phyloP scores from a whole-genome alignment of 2,329 filamentous ascomycete genomes.

The Calcarisporium arbuscula region DNA sequence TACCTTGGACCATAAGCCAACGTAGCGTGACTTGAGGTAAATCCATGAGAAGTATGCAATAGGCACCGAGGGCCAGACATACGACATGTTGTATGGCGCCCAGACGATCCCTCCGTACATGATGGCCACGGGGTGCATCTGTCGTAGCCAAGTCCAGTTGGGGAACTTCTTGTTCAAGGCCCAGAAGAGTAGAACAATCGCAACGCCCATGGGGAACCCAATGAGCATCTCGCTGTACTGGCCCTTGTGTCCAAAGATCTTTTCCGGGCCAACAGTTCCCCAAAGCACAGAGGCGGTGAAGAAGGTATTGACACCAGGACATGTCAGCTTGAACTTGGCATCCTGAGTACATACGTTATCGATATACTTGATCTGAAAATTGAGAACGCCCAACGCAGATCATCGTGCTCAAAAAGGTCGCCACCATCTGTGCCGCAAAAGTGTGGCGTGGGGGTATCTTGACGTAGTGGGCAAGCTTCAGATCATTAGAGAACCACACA shows the following conservation, averaged over 20 bases:
- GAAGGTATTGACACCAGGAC: slow-evolving; percentile 47
- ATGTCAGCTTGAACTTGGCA: slow-evolving; percentile 43
- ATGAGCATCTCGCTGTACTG: slow-evolving; percentile 41
- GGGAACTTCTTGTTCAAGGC: slow-evolving; percentile 32
- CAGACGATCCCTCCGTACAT: slow-evolving; percentile 40
- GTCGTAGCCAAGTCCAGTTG: slow-evolving; percentile 31
- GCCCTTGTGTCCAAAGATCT: slow-evolving; percentile 42
- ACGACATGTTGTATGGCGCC: slow-evolving; percentile 46
- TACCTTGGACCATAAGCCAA: slow-evolving; percentile 47
- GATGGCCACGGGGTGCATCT: slow-evolving; percentile 42
- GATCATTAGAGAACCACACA: slow-evolving; percentile 42
- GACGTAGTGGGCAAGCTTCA: slow-evolving; percentile 48
- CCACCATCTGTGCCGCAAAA: slow-evolving; percentile 52
- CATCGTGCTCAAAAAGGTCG: slow-evolving; percentile 47
- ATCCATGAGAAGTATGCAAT: slow-evolving; percentile 47
- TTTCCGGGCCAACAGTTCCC: slow-evolving; percentile 46
- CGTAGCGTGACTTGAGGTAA: slow-evolving; percentile 41
- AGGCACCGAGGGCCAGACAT: slow-evolving; percentile 45
- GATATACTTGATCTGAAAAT: slow-evolving; percentile 44
- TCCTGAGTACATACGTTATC: slow-evolving; percentile 40
- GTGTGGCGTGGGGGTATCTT: slow-evolving; percentile 56
- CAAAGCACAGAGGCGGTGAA: slow-evolving; percentile 51
- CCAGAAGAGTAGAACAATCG: slow-evolving; percentile 38
- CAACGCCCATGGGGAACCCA: slow-evolving; percentile 44
- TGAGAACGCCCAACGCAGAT: slow-evolving; percentile 43